Percentiles rank a stretch among this genome's conserved stretches.
Evolutionary conservation across 192 early-diverging fungal species (phyloP).

Genomic region (Mycoemilia scoparia): DNA sequence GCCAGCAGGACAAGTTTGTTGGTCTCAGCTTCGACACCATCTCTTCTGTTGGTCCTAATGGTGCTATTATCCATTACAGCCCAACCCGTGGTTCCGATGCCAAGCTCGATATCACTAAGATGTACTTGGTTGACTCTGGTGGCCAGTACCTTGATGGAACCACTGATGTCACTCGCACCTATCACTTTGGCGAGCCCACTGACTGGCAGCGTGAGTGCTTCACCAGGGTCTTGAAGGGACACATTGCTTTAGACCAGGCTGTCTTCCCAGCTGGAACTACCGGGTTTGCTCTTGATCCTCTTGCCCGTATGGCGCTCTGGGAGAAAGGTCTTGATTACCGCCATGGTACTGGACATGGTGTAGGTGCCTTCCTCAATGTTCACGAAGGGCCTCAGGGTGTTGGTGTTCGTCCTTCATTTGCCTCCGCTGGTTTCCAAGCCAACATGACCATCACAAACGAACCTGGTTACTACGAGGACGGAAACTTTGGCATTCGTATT

Average conservation of each 20-base stretch:
- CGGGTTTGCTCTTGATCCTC: conserved; percentile 77
- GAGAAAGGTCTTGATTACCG: conserved; percentile 83
- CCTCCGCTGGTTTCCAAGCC: conserved; percentile 54
- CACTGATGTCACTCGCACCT: conserved; percentile 91
- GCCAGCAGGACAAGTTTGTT: conserved; percentile 59
- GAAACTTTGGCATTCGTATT: conserved; percentile 90
- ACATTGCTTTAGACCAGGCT: conserved; percentile 76
- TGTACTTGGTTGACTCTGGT: conserved; percentile 93
- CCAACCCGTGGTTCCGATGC: conserved; percentile 66
- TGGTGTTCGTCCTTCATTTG: conserved; percentile 50
- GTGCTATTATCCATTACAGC: conserved; percentile 94
- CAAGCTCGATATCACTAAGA: conserved; percentile 45
- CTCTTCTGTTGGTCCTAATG: conserved; percentile 88
- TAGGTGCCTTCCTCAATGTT: conserved; percentile 86
- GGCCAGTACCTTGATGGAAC: conserved; percentile 94
- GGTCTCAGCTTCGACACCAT: conserved; percentile 95
- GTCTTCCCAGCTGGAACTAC: conserved; percentile 78
- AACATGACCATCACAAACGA: conserved; percentile 97
- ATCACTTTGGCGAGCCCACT: conserved; percentile 73
- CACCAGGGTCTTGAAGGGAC: conserved; percentile 96
- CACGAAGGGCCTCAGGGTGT: conserved; percentile 95
- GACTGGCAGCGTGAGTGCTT: conserved; percentile 77
- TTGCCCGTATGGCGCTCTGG: conserved; percentile 80
- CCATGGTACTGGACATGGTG: conserved; percentile 96
- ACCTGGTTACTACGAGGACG: conserved; percentile 96